Base-by-base conservation (phyloP, 208 protist species). In the Leptomonas pyrrhocoris region DNA sequence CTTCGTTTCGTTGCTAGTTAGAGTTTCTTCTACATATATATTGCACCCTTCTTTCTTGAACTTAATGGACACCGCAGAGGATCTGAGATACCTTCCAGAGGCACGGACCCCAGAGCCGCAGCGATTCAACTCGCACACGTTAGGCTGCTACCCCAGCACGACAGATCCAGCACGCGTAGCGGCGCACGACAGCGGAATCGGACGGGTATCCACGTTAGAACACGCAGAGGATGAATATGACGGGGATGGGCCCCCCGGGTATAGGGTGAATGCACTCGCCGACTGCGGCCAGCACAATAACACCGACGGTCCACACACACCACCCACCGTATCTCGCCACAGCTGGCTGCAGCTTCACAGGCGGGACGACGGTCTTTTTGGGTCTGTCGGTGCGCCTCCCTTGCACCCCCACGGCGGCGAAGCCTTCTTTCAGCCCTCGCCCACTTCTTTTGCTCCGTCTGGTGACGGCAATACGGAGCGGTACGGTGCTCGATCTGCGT, bases 21-120 rank as follows among this genome's bases (percentile, higher is more conserved):
- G 6, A 42, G 6, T 13, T 15, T 42, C 38, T 42, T 42, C 13
- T 19, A 48, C 16, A 48, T 59, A 36, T 21, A 43, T 42, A 19
- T 43, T 8, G 46, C 21, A 1, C 27, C 60, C 58, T 21, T n/a
- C 49, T 27, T 5, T 16, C n/a, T 60, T 9, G 15, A 31, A 43
- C 8, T 53, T 53, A 53, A 65, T 65, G 45, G 46, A 65, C 43
- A 31, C 16, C 6, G 5, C 30, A 4, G 48, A 45, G n/a, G 48
- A 67, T 13, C 1, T 55, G 15, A 16, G 21, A 7, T 43, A 51
- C 36, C 36, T 30, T 2, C 2, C 12, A 13, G 61, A 64, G n/a
- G 57, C 50, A 23, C 23, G 40, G 13, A 77, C 72, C 4, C 72
- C 72, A 30, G 72, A 77, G 65, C 50, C 50, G 36, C 72, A 77